phyloP scores from a whole-genome alignment of 1,284 basidiomycete genomes.

The Marasmius sp. region DNA sequence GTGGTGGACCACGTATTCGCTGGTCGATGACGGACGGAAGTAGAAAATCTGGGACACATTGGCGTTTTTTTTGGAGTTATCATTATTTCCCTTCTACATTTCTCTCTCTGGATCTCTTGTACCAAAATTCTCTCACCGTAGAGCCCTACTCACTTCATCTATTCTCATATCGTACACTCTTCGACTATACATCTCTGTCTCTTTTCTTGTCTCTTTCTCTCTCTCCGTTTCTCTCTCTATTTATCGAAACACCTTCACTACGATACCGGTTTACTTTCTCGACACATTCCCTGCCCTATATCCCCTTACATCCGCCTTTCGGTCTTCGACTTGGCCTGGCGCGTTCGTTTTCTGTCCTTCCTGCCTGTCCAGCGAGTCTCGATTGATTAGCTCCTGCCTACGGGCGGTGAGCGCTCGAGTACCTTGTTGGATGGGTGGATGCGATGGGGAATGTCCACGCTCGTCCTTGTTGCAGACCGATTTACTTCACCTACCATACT shows the following conservation, averaged over 20 bases:
- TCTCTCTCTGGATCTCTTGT: background rate
- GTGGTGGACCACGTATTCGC: background rate
- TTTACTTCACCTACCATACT: background rate
- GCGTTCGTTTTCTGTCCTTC: background rate
- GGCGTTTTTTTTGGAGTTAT: conserved; percentile 1
- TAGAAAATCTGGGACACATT: background rate
- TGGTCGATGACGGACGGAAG: background rate
- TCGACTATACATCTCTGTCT: background rate
- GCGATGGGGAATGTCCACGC: background rate
- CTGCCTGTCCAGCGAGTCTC: background rate
- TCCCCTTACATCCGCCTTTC: background rate
- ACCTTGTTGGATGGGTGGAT: background rate
- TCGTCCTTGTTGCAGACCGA: background rate
- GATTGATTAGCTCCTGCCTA: conserved; percentile 1
- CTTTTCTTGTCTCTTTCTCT: background rate
- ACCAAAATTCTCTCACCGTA: background rate
- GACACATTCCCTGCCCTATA: background rate
- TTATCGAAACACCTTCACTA: background rate
- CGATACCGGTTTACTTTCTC: background rate
- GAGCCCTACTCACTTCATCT: background rate
- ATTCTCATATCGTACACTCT: background rate
- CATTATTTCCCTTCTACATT: background rate
- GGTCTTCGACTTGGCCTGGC: background rate
- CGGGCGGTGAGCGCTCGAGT: conserved; percentile 1
- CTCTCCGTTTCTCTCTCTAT: background rate